These are phyloP conservation scores for Coemansia sp. DNA, from an alignment of 192 early-diverging fungal species.

Conservation along the genomic window DNA sequence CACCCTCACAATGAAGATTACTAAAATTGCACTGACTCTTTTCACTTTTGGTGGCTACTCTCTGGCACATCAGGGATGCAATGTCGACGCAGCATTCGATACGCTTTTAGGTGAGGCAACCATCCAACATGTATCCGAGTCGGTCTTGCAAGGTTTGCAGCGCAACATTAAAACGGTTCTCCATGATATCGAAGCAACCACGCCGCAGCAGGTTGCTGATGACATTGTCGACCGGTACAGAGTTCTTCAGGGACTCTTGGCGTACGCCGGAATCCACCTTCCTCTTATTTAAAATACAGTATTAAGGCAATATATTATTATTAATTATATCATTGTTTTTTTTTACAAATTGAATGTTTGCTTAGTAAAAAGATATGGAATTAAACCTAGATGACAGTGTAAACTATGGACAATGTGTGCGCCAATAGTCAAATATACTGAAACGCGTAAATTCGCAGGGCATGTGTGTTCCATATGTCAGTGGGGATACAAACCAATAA, in stretches of 20 bases:
- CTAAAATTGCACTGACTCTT: not conserved
- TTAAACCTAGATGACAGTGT: too few relatives aligned
- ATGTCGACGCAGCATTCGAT: conserved; percentile 20
- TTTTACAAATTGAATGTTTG: too few relatives aligned
- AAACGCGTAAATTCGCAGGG: conserved; percentile 11
- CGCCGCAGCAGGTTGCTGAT: conserved; percentile 17
- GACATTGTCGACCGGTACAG: conserved; percentile 24
- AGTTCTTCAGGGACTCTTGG: conserved; percentile 16
- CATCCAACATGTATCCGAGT: conserved; percentile 24
- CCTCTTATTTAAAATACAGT: conserved; percentile 9
- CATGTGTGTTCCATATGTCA: conserved; percentile 15
- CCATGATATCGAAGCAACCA: conserved; percentile 6
- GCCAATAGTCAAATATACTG: conserved; percentile 6
- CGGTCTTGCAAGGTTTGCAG: conserved; percentile 17
- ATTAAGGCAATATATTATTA: conserved; percentile 7
- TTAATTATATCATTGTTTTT: not conserved
- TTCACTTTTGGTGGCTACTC: not conserved
- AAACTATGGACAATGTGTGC: conserved; percentile 2
- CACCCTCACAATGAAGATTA: conserved; percentile 12
- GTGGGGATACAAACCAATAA: conserved; percentile 11
- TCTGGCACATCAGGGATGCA: conserved; percentile 27
- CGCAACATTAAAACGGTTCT: conserved; percentile 12
- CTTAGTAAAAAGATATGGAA: too few relatives aligned
- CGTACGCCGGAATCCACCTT: conserved; percentile 15
- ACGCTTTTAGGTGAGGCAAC: conserved; percentile 16